Evolutionary conservation across 768 basidiomycete species (phyloP).

Genomic region (Tubosaeta sp.): DNA sequence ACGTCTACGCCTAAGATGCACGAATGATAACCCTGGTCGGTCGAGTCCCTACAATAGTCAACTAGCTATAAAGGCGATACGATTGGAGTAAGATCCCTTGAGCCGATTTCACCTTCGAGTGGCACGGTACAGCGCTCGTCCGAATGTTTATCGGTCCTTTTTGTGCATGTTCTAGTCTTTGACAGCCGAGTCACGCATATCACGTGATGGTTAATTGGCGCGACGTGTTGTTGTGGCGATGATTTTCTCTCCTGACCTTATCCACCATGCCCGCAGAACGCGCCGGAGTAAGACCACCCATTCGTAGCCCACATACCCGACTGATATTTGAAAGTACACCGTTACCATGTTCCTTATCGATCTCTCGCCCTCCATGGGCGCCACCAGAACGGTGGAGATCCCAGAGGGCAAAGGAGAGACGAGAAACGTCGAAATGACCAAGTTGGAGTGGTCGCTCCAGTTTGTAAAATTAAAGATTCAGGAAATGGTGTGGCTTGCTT

Average conservation of each 20-base stretch:
- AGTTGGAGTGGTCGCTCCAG: constrained; percentile 78
- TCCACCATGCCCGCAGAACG: constrained; percentile 70
- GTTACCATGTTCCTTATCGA: constrained; percentile 90
- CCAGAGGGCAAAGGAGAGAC: constrained; percentile 50
- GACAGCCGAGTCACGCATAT: constrained; percentile 20
- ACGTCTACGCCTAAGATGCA: too few species aligned
- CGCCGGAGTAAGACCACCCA: constrained; percentile 58
- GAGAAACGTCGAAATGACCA: constrained; percentile 57
- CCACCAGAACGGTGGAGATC: constrained; percentile 51
- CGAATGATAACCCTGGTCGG: too few species aligned
- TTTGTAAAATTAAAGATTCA: constrained; percentile 89
- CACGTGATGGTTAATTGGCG: constrained; percentile 31
- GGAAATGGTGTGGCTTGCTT: constrained; percentile 61
- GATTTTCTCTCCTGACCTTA: constrained; percentile 11
- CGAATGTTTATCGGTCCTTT: too few species aligned
- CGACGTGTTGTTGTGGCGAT: constrained; percentile 20
- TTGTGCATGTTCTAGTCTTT: too few species aligned
- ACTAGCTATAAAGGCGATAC: too few species aligned
- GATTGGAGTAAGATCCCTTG: too few species aligned
- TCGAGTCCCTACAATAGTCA: too few species aligned
- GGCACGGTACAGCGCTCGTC: too few species aligned
- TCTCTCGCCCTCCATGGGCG: constrained; percentile 82
- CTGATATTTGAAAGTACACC: constrained; percentile 54
- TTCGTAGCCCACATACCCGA: background rate
- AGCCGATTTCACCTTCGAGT: too few species aligned